Conservation (phyloP, 2,329 filamentous ascomycete species). For the Metarhizium sp. region DNA sequence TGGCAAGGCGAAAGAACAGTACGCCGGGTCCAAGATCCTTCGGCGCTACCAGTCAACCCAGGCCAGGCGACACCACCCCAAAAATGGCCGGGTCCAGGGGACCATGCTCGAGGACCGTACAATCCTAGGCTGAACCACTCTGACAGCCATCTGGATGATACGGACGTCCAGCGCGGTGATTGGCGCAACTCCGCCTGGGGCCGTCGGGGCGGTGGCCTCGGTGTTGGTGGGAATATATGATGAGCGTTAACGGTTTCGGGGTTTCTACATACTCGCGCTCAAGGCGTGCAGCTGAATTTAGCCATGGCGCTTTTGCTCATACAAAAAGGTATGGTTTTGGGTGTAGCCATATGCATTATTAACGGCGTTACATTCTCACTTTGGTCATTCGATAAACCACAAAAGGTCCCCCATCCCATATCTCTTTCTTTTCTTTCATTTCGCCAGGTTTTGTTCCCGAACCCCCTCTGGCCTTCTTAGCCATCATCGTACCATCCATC, state of each 20-base stretch:
- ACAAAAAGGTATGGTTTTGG: slow-evolving; percentile 18
- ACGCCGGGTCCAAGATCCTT: slow-evolving; percentile 61
- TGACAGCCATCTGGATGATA: slow-evolving; percentile 29
- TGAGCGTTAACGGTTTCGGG: background rate
- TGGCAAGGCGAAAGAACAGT: slow-evolving; percentile 81
- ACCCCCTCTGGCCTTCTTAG: background rate
- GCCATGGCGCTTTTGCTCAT: slow-evolving; percentile 9
- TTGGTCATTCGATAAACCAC: slow-evolving; percentile 9
- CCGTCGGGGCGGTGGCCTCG: slow-evolving; percentile 39
- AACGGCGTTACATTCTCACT: slow-evolving; percentile 23
- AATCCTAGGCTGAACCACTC: slow-evolving; percentile 32
- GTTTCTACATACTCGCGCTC: background rate
- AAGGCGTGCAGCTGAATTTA: background rate
- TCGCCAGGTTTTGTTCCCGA: background rate
- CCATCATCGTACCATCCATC: background rate
- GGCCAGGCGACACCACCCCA: slow-evolving; percentile 39
- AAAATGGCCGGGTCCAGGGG: slow-evolving; percentile 38
- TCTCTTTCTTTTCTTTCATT: background rate
- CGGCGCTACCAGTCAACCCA: slow-evolving; percentile 26
- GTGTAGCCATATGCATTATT: slow-evolving; percentile 28
- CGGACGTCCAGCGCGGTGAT: slow-evolving; percentile 38
- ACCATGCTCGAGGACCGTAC: slow-evolving; percentile 34
- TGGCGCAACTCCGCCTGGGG: slow-evolving; percentile 50
- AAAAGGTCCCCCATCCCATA: slow-evolving; percentile 7
- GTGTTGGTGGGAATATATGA: slow-evolving; percentile 37